Evolutionary conservation across 208 protist genomes (phyloP), one percentile per base, ranked within the genome.

Genomic region (Phytomonas sp.): DNA sequence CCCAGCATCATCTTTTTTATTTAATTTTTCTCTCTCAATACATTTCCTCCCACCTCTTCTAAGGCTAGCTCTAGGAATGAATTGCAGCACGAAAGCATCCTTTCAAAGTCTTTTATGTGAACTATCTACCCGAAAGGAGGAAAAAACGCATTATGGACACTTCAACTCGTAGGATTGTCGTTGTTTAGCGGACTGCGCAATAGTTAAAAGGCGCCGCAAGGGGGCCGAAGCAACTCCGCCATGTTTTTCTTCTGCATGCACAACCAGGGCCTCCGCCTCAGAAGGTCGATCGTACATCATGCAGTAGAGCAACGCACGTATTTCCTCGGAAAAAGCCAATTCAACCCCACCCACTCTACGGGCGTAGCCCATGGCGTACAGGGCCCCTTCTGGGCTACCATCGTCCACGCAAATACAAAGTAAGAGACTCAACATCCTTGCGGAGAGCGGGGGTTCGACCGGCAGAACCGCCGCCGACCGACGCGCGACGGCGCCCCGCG

Each of bases 341-440:
- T 93, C 84, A 36, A 77, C 83, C 72, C 85, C 87, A 73, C 83
- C 72, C 23, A 80, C 86, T 15, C 73, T 73, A 9, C 84, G 82
- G 5, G 88, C 91, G 68, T 89, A 84, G 30, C 81, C 87, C 43
- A 94, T 72, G 8, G 83, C 81, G 20, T 75, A 70, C 51, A 96
- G 68, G 28, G 86, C 91, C 1, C 85, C 91, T 23, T 84, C 74
- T 0, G 86, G 79, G 67, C 85, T 92, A 23, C 83, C 84, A 17
- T 78, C 88, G 59, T 80, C 71, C n/a, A 91, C 88, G 71, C 91
- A 94, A 29, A 96, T 87, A 71, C 83, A 72, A 51, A 96, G 71
- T 46, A 93, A 78, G 60, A 93, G 71, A 64, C 81, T 88, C 32
- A 94, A 75, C 75, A 88, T 79, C 36, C 70, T 67, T 13, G 62